phyloP scores from a whole-genome alignment of 371 early-diverging fungal genomes.

The Actinomortierella ambigua region DNA sequence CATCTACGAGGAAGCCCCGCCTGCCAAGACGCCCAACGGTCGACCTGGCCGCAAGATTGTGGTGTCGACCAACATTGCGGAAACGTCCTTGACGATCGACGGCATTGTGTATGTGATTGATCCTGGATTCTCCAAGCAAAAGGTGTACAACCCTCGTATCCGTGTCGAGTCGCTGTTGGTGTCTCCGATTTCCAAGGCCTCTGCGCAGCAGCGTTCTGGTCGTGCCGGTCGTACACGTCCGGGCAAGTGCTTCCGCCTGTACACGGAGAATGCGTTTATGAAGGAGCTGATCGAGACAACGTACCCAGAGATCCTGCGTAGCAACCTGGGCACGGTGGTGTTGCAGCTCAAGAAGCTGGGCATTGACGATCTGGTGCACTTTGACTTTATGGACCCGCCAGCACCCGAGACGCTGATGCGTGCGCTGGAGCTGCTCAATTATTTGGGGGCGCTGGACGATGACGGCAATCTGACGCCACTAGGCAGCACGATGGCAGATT shows the following conservation, averaged over 20 bases:
- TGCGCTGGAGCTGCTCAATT: slow-evolving; percentile 89
- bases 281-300: slow-evolving; percentile 83
- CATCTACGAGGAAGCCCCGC: slow-evolving; percentile 91
- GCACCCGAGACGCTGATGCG: slow-evolving; percentile 70
- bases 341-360: slow-evolving; percentile 92
- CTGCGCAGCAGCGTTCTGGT: slow-evolving; percentile 97
- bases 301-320: slow-evolving; percentile 94
- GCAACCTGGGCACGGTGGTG: slow-evolving; percentile 90
- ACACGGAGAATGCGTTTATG: slow-evolving; percentile 87
- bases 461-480: slow-evolving; percentile 83
- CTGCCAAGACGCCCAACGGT: slow-evolving; percentile 72
- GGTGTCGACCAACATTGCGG: slow-evolving; percentile 98
- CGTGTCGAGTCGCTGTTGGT: slow-evolving; percentile 92
- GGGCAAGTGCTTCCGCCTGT: slow-evolving; percentile 96
- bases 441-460: slow-evolving; percentile 90
- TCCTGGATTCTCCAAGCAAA: slow-evolving; percentile 96
- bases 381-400: slow-evolving; percentile 98
- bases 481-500: slow-evolving; percentile 90
- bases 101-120: slow-evolving; percentile 98
- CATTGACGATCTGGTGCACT: slow-evolving; percentile 86
- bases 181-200: slow-evolving; percentile 92
- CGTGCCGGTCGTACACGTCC: slow-evolving; percentile 91
- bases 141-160: slow-evolving; percentile 94
- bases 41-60: slow-evolving; percentile 93
- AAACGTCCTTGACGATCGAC: slow-evolving; percentile 98